Base-by-base conservation (phyloP, 345 rosid species). In the Leavenworthia alabamica region DNA sequence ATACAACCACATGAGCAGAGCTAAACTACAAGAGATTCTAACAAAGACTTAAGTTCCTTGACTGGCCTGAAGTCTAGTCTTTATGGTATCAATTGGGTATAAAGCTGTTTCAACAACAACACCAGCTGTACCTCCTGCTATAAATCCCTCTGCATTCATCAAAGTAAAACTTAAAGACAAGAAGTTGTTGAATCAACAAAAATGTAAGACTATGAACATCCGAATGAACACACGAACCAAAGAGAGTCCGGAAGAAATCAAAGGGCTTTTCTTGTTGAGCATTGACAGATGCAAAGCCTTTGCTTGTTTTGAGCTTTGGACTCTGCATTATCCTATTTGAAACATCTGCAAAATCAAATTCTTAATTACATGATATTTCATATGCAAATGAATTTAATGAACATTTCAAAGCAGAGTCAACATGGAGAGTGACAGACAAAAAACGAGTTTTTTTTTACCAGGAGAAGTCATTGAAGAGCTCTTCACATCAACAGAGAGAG, bases 71-170 rank as follows among this genome's bases (percentile, higher is more conserved):
- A 91, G 82, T 71, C 98, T 71, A 12, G 98, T 91, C 82, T 89
- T 91, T 67, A 91, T 85, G 0, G 98, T 91, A 70, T 89, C 98
- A 58, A 91, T 82, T 13, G 96, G 98, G 68, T 91, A 91, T 39
- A 91, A 78, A 56, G 93, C 92, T 16, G 95, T 83, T 70, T 91
- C 98, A 66, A 89, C 98, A 36, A 89, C 96, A 74, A 84, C 95
- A 55, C 96, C 98, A 74, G 96, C 93, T 19, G 92, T 75, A 59
- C 98, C 96, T 73, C 98, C 98, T 22, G 96, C 98, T 66, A 91
- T 70, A 64, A 79, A 77, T 9, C 98, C 98, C 82, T 91, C 98
- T 91, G 87, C 74, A 48, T 12, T 15, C 56, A 56, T 20, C 32
- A 44, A 52, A 43, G 1, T 3, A 20, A 16, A 2, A 35, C 6